These are phyloP conservation scores for Cucumis melo DNA, from an alignment of 306 rosid species.

Conservation along the genomic window DNA sequence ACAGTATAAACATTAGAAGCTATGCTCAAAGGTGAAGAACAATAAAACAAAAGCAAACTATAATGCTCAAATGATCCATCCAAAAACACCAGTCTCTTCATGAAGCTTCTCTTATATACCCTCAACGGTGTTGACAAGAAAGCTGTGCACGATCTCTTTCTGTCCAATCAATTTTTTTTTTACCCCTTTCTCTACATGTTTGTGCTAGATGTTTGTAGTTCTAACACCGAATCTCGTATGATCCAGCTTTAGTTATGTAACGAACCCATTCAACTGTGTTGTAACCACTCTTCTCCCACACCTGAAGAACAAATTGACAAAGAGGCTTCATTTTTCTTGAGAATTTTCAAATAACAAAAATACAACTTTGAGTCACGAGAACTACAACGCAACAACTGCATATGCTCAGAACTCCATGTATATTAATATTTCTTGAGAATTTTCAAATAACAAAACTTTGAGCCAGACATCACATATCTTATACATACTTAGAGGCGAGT, in stretches of 20 bases:
- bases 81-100: not conserved
- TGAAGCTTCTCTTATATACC: not conserved
- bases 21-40: not conserved
- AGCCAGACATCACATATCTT: not conserved
- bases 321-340: not conserved
- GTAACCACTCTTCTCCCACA: constrained; percentile 99
- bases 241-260: constrained; percentile 88
- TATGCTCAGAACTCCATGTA: not conserved
- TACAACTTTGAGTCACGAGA: not conserved
- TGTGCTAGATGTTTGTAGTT: constrained; percentile 12
- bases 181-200: not conserved
- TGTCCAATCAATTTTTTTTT: not conserved
- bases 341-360: not conserved
- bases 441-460: not conserved
- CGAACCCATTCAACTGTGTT: constrained; percentile 99
- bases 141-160: not conserved
- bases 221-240: constrained; percentile 89
- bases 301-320: constrained; percentile 31
- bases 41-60: not conserved
- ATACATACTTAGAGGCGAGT: not conserved
- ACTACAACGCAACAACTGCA: not conserved
- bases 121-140: not conserved
- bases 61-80: not conserved
- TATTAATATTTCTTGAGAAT: not conserved
- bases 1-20: constrained; percentile 4